phyloP scores from a whole-genome alignment of 306 rosid species.

The Fragaria iinumae region DNA sequence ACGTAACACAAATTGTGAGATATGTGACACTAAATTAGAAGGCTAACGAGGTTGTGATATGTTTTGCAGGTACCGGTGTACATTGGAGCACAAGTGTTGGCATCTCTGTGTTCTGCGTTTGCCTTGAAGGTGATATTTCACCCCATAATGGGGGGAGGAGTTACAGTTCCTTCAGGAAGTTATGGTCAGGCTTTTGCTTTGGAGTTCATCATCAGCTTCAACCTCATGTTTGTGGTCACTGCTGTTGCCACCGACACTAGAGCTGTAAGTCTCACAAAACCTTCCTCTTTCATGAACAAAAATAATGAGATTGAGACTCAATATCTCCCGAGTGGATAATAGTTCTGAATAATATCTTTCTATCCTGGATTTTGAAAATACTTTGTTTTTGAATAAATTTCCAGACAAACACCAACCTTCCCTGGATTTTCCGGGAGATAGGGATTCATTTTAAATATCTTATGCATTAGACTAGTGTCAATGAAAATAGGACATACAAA shows the following conservation, averaged over 20 bases:
- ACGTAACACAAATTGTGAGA: not conserved
- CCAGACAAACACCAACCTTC: not conserved
- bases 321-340: not conserved
- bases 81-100: conserved; percentile 68
- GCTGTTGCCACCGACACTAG: conserved; percentile 87
- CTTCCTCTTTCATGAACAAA: not conserved
- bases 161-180: conserved; percentile 73
- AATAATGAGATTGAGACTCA: not conserved
- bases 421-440: conserved; percentile 16
- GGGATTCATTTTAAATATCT: not conserved
- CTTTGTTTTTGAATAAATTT: not conserved
- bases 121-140: conserved; percentile 62
- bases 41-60: not conserved
- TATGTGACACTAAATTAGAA: not conserved
- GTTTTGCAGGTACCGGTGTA: conserved; percentile 67
- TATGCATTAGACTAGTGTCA: conserved; percentile 20
- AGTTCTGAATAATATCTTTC: not conserved
- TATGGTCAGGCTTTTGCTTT: conserved; percentile 74
- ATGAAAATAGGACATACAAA: not conserved
- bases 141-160: conserved; percentile 80
- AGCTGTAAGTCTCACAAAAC: conserved; percentile 50
- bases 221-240: conserved; percentile 95
- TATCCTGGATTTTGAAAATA: not conserved
- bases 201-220: conserved; percentile 73
- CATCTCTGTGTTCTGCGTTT: conserved; percentile 70